Conservation (phyloP, 768 basidiomycete genomes). For the Phylloporus sp. region DNA sequence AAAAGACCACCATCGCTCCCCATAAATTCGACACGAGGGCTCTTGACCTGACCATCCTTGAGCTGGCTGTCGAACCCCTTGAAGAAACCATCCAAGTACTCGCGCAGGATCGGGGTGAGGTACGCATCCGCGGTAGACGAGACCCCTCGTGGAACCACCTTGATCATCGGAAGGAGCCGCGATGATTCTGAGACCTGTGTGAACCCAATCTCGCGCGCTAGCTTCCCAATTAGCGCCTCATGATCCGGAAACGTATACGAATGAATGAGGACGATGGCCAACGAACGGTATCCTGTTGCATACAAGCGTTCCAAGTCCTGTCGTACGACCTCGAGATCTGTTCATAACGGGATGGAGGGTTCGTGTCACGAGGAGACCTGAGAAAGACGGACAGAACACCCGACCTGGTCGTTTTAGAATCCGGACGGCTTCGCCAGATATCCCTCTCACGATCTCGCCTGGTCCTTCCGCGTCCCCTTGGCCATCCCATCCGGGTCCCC, state of each 20-base stretch:
- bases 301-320: constrained; percentile 67
- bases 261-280: constrained; percentile 88
- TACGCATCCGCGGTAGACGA: constrained; percentile 95
- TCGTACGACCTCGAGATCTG: constrained; percentile 53
- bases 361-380: not conserved
- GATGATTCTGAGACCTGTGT: constrained; percentile 85
- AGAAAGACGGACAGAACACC: not conserved
- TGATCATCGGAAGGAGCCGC: constrained; percentile 89
- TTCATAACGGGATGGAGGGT: not conserved
- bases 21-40: constrained; percentile 91
- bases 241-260: constrained; percentile 92
- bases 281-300: constrained; percentile 77
- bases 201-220: constrained; percentile 85
- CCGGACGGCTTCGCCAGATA: constrained; percentile 87
- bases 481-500: constrained; percentile 76
- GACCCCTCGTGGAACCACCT: constrained; percentile 89
- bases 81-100: constrained; percentile 91
- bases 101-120: constrained; percentile 80
- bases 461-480: constrained; percentile 69
- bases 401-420: constrained; percentile 69
- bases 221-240: constrained; percentile 63
- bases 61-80: constrained; percentile 77
- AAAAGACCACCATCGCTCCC: constrained; percentile 86
- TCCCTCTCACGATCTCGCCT: constrained; percentile 73
- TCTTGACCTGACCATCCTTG: constrained; percentile 51